phyloP scores from a whole-genome alignment of 192 early-diverging fungal genomes.

The Backusella circina region DNA sequence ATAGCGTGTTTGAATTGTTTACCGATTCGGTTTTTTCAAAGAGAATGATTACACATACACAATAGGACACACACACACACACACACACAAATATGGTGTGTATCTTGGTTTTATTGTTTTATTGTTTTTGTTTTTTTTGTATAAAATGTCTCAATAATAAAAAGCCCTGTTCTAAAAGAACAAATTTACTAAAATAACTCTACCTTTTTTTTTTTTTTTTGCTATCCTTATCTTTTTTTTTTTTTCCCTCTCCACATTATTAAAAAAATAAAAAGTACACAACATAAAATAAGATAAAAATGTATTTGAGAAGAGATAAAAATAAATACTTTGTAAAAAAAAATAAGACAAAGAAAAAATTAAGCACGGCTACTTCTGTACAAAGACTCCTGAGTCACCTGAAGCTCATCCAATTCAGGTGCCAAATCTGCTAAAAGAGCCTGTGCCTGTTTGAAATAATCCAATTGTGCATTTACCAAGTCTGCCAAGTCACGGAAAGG shows the following conservation, averaged over 20 bases:
- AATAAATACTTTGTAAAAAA: background rate
- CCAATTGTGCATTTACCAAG: constrained; percentile 82
- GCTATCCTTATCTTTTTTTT: background rate
- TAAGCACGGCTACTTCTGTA: constrained; percentile 59
- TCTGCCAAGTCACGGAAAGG: constrained; percentile 80
- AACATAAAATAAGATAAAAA: background rate
- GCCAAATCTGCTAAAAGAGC: constrained; percentile 67
- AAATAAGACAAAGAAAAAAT: background rate
- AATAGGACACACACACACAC: too few species aligned
- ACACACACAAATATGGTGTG: too few species aligned
- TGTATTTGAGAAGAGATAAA: background rate
- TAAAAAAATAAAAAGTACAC: background rate
- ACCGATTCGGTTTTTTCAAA: background rate
- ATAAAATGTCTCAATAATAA: too few species aligned
- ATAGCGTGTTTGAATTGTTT: background rate
- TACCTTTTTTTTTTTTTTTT: background rate
- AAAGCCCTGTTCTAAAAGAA: too few species aligned
- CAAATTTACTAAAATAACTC: too few species aligned
- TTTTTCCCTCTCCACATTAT: background rate
- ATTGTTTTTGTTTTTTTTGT: too few species aligned
- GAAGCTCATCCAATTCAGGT: constrained; percentile 95
- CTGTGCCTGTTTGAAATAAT: constrained; percentile 83
- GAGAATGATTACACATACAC: background rate
- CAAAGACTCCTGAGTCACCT: constrained; percentile 89
- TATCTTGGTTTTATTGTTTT: too few species aligned